phyloP scores from a whole-genome alignment of 305 asterid species.

The Solanum hybrid region DNA sequence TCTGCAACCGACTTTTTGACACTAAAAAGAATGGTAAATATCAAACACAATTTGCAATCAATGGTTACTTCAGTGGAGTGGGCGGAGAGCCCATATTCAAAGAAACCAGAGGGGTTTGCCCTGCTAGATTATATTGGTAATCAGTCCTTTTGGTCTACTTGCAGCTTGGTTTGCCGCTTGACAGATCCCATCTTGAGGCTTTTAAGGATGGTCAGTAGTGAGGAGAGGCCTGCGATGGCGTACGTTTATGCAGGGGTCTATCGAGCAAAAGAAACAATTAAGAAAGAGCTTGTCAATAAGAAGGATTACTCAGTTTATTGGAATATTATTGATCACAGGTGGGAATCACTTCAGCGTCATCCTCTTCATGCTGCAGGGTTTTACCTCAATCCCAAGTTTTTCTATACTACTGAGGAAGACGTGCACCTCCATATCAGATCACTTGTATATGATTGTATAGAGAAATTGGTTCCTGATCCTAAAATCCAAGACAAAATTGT shows the following conservation, averaged over 20 bases:
- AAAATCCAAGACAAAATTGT: constrained; percentile 65
- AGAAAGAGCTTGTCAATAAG: constrained; percentile 55
- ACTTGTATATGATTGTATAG: constrained; percentile 67
- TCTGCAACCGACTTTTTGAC: constrained; percentile 62
- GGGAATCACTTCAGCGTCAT: constrained; percentile 72
- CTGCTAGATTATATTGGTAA: constrained; percentile 36
- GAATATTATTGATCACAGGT: constrained; percentile 70
- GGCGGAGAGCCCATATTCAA: constrained; percentile 68
- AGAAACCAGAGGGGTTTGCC: constrained; percentile 49
- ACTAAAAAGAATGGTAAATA: constrained; percentile 57
- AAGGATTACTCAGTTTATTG: constrained; percentile 61
- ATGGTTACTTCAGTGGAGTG: constrained; percentile 94
- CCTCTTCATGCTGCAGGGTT: constrained; percentile 93
- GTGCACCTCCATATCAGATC: constrained; percentile 61
- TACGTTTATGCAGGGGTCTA: constrained; percentile 74
- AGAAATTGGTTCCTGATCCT: constrained; percentile 70
- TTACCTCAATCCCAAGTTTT: constrained; percentile 81
- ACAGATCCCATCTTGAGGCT: constrained; percentile 64
- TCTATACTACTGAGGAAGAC: constrained; percentile 73
- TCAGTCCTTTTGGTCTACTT: constrained; percentile 69
- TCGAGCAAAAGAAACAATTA: constrained; percentile 78
- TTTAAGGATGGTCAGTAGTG: constrained; percentile 57
- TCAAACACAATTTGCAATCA: constrained; percentile 64
- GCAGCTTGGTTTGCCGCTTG: constrained; percentile 36
- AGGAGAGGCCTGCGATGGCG: constrained; percentile 79